phyloP scores from a whole-genome alignment of 2,329 filamentous ascomycete genomes.

The Volutella citrinella region DNA sequence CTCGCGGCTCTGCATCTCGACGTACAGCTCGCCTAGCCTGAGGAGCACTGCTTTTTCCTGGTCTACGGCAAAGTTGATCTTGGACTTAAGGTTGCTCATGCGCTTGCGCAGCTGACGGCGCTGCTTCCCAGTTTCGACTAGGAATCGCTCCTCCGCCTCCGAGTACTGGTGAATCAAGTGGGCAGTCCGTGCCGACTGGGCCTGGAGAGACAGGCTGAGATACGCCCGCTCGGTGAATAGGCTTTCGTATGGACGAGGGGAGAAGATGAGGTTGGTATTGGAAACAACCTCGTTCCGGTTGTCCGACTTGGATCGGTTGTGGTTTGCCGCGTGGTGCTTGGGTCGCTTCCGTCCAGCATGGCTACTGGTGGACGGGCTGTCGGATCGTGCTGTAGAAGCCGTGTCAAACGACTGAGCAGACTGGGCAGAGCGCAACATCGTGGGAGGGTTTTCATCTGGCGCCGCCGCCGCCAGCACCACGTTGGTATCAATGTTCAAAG shows the following conservation, averaged over 20 bases:
- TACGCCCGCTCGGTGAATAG: conserved; percentile 47
- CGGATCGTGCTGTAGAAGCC: no score
- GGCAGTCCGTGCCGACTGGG: conserved; percentile 35
- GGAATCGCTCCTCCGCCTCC: conserved; percentile 31
- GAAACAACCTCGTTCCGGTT: conserved; percentile 4
- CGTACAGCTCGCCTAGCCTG: conserved; percentile 46
- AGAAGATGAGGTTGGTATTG: conserved; percentile 24
- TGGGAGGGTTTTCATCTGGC: no score
- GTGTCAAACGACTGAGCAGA: no score
- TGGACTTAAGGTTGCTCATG: conserved; percentile 37
- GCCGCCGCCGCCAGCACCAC: no score
- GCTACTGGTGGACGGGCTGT: neutral
- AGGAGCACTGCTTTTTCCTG: conserved; percentile 45
- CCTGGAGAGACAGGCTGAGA: conserved; percentile 39
- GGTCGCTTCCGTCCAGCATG: neutral
- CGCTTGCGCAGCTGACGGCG: conserved; percentile 38
- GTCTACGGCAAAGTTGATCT: conserved; percentile 41
- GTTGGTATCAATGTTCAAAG: no score
- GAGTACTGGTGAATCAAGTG: conserved; percentile 39
- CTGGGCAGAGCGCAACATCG: no score
- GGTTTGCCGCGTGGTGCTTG: neutral
- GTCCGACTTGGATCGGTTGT: no score
- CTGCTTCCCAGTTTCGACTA: conserved; percentile 20
- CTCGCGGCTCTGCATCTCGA: conserved; percentile 46
- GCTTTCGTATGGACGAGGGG: conserved; percentile 38